Base-by-base conservation (phyloP, 2,329 filamentous ascomycete genomes). In the Trematosphaeria pertusa region DNA sequence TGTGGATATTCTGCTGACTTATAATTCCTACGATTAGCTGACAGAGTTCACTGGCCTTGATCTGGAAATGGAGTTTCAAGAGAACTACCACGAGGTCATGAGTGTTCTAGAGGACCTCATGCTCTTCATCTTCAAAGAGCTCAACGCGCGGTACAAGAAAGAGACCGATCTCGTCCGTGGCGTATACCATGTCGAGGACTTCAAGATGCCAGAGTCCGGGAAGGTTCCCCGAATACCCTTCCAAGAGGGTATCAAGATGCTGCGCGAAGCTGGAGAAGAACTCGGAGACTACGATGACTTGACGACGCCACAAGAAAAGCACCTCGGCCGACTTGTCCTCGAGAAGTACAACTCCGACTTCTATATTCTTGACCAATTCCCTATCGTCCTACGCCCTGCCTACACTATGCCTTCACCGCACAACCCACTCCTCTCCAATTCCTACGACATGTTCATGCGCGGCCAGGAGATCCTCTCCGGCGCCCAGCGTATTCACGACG, bases 281-380 rank as follows among this genome's bases (percentile, higher is more conserved):
- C 85, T 92, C 24, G 77, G 76, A 26, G 88, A 93, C 67, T 85
- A 88, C 52, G 89, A 93, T 67, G 89, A 94, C 64, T 86, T 93
- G 78, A 83, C 76, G 71, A 94, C 89, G 0, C 86, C 89, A 0
- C 87, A 93, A 67, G 89, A 94, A 72, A 92, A 92, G 75, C 89
- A 87, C n/a, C 86, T 97, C 7, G 94, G 94, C 47, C 86, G 85
- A 19, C 81, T 97, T 37, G 85, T 97, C 58, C 87, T 89, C 46
- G 82, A 89, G 62, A 97, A 96, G 76, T 96, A 88, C 81, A 84
- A 88, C 69, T 94, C 91, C 50, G 94, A 99, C 77, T 97, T 97
- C 78, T 97, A 96, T 77, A 87, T 95, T 17, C 83, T 99, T 53
- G 93, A 97, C 79, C 94, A 97, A 75, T 99, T 96, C 81, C 94